phyloP scores from a whole-genome alignment of 345 rosid genomes.

The Kandelia obovata region DNA sequence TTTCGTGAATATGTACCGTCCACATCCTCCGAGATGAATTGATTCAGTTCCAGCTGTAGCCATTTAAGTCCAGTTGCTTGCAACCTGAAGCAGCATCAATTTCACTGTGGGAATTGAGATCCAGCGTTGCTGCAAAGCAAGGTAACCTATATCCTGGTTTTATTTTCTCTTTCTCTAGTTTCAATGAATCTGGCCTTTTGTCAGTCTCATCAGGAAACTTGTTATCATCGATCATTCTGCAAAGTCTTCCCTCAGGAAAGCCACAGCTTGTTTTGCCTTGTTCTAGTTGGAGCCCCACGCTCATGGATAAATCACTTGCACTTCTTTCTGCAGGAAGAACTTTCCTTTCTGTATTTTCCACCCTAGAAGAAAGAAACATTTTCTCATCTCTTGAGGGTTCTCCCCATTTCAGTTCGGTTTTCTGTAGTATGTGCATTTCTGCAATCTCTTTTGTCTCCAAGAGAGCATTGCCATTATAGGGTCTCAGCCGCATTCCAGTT shows the following conservation, averaged over 20 bases:
- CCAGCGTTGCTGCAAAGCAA: conserved; percentile 51
- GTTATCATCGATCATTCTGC: conserved; percentile 29
- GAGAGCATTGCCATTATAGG: conserved; percentile 35
- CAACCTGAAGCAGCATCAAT: conserved; percentile 46
- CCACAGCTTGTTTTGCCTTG: conserved; percentile 27
- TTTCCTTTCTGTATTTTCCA: conserved; percentile 38
- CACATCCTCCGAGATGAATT: background rate
- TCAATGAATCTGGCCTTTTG: conserved; percentile 30
- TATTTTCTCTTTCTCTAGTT: conserved; percentile 26
- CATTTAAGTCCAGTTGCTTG: conserved; percentile 81
- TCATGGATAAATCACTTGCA: conserved; percentile 59
- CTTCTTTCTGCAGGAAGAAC: conserved; percentile 42
- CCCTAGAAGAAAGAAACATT: background rate
- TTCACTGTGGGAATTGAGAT: conserved; percentile 68
- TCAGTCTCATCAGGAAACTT: conserved; percentile 29
- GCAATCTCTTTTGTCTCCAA: conserved; percentile 46
- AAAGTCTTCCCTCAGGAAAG: conserved; percentile 43
- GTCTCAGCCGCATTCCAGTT: conserved; percentile 49
- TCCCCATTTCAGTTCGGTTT: too few relatives aligned
- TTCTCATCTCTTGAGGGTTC: too few relatives aligned
- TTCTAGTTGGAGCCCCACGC: conserved; percentile 55
- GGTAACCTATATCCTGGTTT: conserved; percentile 32
- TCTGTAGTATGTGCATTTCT: conserved; percentile 29
- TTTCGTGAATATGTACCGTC: background rate
- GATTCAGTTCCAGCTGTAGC: conserved; percentile 78